Evolutionary conservation across 148 eudicot genomes (phyloP).

Genomic region (Nepenthes gracilis): DNA sequence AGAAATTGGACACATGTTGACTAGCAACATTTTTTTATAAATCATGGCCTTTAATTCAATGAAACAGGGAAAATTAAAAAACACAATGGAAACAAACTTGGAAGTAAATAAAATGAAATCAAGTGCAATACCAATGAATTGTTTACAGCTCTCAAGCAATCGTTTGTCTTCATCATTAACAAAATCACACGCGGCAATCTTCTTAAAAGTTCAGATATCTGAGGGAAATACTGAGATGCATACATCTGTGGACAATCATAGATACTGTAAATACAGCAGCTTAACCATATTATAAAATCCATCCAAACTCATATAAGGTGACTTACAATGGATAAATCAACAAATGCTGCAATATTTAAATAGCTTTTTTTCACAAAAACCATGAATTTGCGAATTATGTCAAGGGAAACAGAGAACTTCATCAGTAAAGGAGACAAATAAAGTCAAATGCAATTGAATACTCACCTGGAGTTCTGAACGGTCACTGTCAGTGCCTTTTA

Average conservation of each 20-base stretch:
- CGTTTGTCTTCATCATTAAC: constrained; percentile 92
- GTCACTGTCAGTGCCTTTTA: constrained; percentile 60
- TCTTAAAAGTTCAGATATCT: constrained; percentile 82
- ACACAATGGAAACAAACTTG: neutral
- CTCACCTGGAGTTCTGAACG: constrained; percentile 80
- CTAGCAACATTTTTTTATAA: too few relatives aligned
- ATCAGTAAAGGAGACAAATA: neutral
- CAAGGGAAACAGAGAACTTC: neutral
- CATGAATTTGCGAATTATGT: too few relatives aligned
- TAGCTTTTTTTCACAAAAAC: too few relatives aligned
- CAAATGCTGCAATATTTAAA: too few relatives aligned
- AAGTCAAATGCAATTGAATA: neutral
- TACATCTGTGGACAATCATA: constrained; percentile 61
- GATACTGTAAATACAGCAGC: neutral
- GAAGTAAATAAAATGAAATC: neutral
- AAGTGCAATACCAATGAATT: constrained; percentile 57
- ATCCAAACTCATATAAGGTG: too few relatives aligned
- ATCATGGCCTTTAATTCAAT: neutral
- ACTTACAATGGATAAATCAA: too few relatives aligned
- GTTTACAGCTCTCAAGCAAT: constrained; percentile 84
- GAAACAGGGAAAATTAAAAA: neutral
- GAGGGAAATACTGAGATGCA: constrained; percentile 84
- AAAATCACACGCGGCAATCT: constrained; percentile 92
- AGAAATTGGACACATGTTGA: too few relatives aligned
- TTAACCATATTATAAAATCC: neutral